Evolutionary conservation across 108 stramenopile species (phyloP), one percentile per base, ranked within the genome.

Genomic region (Skeletonema potamos): DNA sequence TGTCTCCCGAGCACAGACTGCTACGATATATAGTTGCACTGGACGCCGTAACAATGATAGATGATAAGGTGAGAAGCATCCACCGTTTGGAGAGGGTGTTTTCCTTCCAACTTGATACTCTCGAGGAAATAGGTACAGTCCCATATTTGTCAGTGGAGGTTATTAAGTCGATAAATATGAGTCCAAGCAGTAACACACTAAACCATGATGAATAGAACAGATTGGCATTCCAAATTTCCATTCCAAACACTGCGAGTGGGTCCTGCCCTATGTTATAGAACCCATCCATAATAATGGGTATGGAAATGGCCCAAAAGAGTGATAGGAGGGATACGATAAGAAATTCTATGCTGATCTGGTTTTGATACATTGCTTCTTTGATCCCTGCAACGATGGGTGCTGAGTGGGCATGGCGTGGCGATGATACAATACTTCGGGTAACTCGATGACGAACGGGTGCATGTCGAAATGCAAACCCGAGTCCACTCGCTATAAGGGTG

Each of bases 151-250:
- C 64, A 3, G 46, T 8, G 6, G 66, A 32, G 9, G 77, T 78
- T 0, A 32, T 18, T 7, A 78, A 51, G 27, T 78, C 77, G 0
- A 78, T 44, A 20, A 26, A 54, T 11, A 78, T 39, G 34, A 72
- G 72, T 15, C 58, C 63, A 59, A 44, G 28, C 13, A 78, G 34
- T 32, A 70, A 7, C n/a, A 6, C 55, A 41, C 68, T 65, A 9
- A 51, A 27, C 77, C 77, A 78, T 18, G 34, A 41, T 13, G 77
- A 66, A 54, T 72, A 78, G 30, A 78, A 78, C 15, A 78, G 46
- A 24, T 78, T 78, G 66, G 77, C 70, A 62, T 78, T 78, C 77
- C 77, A 78, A 54, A 78, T 67, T 27, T 66, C 66, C 10, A 3
- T 33, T 27, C 77, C 77, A 6, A 24, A 15, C 55, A 72, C 58